phyloP scores from a whole-genome alignment of 192 early-diverging fungal species.

The Coemansia sp. region DNA sequence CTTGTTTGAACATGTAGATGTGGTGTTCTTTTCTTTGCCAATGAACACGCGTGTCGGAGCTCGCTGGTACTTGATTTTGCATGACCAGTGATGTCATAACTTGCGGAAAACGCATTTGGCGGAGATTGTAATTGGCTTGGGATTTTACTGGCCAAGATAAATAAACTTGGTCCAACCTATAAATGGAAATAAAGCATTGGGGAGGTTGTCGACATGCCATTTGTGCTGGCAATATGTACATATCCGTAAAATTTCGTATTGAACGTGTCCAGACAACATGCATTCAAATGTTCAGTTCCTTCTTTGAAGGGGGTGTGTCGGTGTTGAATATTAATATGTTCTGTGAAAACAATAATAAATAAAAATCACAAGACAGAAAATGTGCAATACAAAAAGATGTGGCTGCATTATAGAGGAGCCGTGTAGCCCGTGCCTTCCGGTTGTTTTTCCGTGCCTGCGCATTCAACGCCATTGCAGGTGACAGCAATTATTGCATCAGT shows the following conservation, averaged over 20 bases:
- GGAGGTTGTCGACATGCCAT: not conserved
- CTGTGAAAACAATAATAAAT: not conserved
- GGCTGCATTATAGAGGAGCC: not conserved
- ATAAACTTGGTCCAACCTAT: not conserved
- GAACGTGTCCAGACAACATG: not conserved
- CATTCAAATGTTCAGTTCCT: not conserved
- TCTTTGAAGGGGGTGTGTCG: not conserved
- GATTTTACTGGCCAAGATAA: not conserved
- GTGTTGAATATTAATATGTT: not conserved
- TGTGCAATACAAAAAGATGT: not conserved
- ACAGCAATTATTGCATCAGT: slow-evolving; percentile 1
- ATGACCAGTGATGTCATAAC: not conserved
- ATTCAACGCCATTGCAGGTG: not conserved
- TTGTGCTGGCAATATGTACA: not conserved
- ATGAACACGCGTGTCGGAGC: not conserved
- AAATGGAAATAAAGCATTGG: not conserved
- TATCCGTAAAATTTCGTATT: not conserved
- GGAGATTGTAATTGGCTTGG: not conserved
- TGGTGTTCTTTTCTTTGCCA: not conserved
- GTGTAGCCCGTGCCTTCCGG: not conserved
- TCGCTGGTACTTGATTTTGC: not conserved
- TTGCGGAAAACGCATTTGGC: not conserved
- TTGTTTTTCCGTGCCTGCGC: not conserved
- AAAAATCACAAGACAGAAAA: not conserved
- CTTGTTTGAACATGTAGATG: not conserved